These are phyloP conservation scores for Sugiyamaella novakii DNA, from an alignment of 1,139 yeast species.

Conservation along the genomic window DNA sequence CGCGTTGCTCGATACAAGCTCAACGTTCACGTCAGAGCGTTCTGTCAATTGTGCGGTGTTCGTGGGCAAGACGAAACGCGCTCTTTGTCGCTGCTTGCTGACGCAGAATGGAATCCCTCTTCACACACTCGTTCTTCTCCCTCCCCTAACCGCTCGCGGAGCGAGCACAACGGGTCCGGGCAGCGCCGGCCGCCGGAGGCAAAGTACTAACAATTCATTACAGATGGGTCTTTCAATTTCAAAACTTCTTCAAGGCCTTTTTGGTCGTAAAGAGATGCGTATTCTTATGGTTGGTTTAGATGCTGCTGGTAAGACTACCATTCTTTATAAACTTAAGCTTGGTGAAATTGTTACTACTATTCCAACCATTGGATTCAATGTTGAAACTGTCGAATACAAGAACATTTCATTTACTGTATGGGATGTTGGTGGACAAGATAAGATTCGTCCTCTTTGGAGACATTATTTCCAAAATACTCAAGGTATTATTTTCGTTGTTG, in stretches of 20 bases:
- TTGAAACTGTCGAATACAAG: slow-evolving; percentile 92
- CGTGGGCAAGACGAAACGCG: too few species aligned
- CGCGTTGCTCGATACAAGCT: too few species aligned
- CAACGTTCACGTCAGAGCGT: too few species aligned
- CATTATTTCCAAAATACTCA: slow-evolving; percentile 93
- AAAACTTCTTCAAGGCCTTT: slow-evolving; percentile 81
- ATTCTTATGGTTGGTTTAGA: slow-evolving; percentile 93
- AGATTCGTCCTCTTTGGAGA: slow-evolving; percentile 95
- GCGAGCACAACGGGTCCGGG: slow-evolving; percentile 7
- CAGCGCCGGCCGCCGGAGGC: too few species aligned
- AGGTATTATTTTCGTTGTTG: slow-evolving; percentile 91
- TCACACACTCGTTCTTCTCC: neutral
- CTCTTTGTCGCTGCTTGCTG: neutral
- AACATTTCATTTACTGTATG: slow-evolving; percentile 92
- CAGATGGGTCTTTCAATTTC: slow-evolving; percentile 86
- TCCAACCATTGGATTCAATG: slow-evolving; percentile 94
- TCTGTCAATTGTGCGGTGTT: too few species aligned
- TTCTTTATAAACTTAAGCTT: slow-evolving; percentile 81
- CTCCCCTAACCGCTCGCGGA: neutral
- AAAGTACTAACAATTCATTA: slow-evolving; percentile 4
- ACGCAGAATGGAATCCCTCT: too few species aligned
- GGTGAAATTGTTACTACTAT: slow-evolving; percentile 92
- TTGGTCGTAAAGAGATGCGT: slow-evolving; percentile 66
- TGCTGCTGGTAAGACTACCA: slow-evolving; percentile 92
- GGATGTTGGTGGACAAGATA: slow-evolving; percentile 98